Conservation (phyloP, 1,139 yeast species). For the Sugiyamaella paludigena region DNA sequence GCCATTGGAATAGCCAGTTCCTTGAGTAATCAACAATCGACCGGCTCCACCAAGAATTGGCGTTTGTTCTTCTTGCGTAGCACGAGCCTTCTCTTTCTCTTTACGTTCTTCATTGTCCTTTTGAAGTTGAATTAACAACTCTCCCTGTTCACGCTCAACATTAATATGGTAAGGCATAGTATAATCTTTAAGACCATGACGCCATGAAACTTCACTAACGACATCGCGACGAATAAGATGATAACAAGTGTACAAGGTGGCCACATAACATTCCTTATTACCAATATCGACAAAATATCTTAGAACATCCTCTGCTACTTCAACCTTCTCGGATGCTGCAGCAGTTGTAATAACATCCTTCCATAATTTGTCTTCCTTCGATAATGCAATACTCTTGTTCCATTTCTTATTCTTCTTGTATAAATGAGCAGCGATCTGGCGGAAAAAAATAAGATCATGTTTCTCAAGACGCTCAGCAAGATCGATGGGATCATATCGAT, state of each 20-base stretch:
- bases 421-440: slow-evolving; percentile 92
- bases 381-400: slow-evolving; percentile 80
- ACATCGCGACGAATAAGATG: slow-evolving; percentile 76
- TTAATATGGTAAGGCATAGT: slow-evolving; percentile 92
- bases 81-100: slow-evolving; percentile 56
- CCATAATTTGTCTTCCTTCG: slow-evolving; percentile 93
- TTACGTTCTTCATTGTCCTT: slow-evolving; percentile 69
- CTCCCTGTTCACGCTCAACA: slow-evolving; percentile 69
- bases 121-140: slow-evolving; percentile 61
- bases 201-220: slow-evolving; percentile 88
- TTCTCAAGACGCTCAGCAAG: slow-evolving; percentile 91
- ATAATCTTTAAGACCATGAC: slow-evolving; percentile 74
- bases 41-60: slow-evolving; percentile 38
- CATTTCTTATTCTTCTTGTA: slow-evolving; percentile 94
- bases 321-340: slow-evolving; percentile 71
- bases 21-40: slow-evolving; percentile 37
- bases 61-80: slow-evolving; percentile 45
- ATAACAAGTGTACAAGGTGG: slow-evolving; percentile 83
- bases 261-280: slow-evolving; percentile 92
- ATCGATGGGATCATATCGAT: slow-evolving; percentile 88
- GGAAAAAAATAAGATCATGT: slow-evolving; percentile 85
- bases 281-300: slow-evolving; percentile 96
- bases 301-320: slow-evolving; percentile 84
- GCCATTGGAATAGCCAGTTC: slow-evolving; percentile 26
- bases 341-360: slow-evolving; percentile 92